Percentiles rank a stretch among this genome's conserved stretches.
Evolutionary conservation across 1,139 yeast species (phyloP).

Genomic region (Candida labiduridarum): DNA sequence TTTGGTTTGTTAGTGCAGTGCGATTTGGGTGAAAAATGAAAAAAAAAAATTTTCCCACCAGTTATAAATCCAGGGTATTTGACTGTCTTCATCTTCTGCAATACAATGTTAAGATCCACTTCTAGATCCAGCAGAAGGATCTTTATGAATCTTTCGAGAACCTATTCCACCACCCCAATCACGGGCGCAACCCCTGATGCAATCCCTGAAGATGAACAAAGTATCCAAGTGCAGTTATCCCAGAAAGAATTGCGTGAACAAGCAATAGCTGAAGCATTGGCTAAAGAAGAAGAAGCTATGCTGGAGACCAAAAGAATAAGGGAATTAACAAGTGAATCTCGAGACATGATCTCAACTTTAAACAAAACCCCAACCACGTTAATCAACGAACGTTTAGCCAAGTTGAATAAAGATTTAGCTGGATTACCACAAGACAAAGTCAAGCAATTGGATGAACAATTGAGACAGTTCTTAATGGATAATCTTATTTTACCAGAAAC

Average conservation of each 20-base stretch:
- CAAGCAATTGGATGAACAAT: constrained; percentile 44
- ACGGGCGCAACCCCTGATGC: too few relatives aligned
- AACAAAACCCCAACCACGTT: constrained; percentile 39
- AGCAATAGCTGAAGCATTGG: constrained; percentile 48
- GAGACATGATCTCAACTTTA: constrained; percentile 32
- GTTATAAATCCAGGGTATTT: neutral
- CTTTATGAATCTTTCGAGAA: constrained; percentile 1
- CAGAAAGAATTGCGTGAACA: constrained; percentile 42
- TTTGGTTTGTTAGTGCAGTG: too few relatives aligned
- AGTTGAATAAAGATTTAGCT: constrained; percentile 35
- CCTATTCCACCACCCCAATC: constrained; percentile 3
- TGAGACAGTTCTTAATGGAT: constrained; percentile 40
- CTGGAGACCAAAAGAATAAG: constrained; percentile 39
- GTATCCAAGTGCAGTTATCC: constrained; percentile 13
- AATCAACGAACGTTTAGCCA: constrained; percentile 31
- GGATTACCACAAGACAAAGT: constrained; percentile 35
- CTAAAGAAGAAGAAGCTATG: constrained; percentile 45
- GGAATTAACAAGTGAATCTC: constrained; percentile 35
- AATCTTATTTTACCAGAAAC: constrained; percentile 37
- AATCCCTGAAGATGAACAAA: neutral
- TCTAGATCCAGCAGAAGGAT: constrained; percentile 1
- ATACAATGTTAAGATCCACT: constrained; percentile 8
- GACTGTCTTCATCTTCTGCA: too few relatives aligned
- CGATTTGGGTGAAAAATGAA: neutral
- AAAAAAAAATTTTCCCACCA: too few relatives aligned